Conservation (phyloP, 805 yeast genomes). For the Metschnikowia drakensbergensis region DNA sequence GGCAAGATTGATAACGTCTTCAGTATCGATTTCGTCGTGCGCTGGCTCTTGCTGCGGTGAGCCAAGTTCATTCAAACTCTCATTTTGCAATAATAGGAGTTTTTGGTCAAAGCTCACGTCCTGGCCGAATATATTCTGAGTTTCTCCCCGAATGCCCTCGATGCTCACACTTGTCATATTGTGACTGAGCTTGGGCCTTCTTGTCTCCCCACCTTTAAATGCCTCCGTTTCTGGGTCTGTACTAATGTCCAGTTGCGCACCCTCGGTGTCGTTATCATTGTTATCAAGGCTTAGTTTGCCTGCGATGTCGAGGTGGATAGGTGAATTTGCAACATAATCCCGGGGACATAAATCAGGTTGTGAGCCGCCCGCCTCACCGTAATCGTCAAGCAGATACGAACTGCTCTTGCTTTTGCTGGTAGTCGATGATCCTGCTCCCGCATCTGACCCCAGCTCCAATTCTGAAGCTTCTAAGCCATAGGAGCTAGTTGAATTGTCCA, state of each 20-base stretch:
- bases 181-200: background rate
- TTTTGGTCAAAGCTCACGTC: conserved; percentile 24
- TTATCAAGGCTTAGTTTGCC: background rate
- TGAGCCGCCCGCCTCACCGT: no score
- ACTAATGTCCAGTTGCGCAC: conserved; percentile 5
- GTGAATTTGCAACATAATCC: background rate
- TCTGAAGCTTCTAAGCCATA: background rate
- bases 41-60: conserved; percentile 3
- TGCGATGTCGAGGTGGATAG: background rate
- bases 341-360: background rate
- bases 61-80: conserved; percentile 19
- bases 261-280: background rate
- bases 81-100: conserved; percentile 25
- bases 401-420: conserved; percentile 2
- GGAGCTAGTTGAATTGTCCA: background rate
- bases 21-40: background rate
- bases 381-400: background rate
- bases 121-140: conserved; percentile 17
- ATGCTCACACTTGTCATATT: background rate
- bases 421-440: background rate
- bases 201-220: background rate
- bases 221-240: conserved; percentile 1
- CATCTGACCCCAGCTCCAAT: conserved; percentile 1
- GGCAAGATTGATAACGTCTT: conserved; percentile 4
- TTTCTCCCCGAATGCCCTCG: conserved; percentile 8